These are phyloP conservation scores for Solanum chiquidenum DNA, from an alignment of 257 asterid genomes.

Conservation along the genomic window DNA sequence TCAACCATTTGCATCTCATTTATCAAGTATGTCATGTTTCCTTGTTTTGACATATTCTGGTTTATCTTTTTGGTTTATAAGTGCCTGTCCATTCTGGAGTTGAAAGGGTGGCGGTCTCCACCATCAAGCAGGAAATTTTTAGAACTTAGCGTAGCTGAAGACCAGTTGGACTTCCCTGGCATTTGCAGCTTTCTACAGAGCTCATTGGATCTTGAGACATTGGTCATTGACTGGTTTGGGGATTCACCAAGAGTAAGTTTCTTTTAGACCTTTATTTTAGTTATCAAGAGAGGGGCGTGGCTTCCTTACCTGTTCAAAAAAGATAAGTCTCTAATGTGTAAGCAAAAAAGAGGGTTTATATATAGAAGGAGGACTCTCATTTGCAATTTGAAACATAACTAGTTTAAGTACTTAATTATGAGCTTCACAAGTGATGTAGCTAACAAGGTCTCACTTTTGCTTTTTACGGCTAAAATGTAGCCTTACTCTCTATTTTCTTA, in stretches of 20 bases:
- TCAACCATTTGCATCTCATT: not conserved
- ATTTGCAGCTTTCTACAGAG: not conserved
- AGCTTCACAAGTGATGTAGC: not conserved
- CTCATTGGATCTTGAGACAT: not conserved
- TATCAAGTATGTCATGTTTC: not conserved
- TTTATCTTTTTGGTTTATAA: not conserved
- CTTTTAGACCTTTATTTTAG: not conserved
- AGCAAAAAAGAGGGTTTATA: too few relatives aligned
- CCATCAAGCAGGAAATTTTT: not conserved
- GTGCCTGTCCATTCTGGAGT: not conserved
- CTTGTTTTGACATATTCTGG: not conserved
- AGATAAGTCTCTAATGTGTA: not conserved
- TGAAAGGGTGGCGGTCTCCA: not conserved
- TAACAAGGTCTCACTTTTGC: too few relatives aligned
- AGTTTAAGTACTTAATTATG: not conserved
- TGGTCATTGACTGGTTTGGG: not conserved
- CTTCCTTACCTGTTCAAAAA: too few relatives aligned
- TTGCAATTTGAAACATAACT: not conserved
- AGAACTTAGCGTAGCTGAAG: not conserved
- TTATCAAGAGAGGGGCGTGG: not conserved
- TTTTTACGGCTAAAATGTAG: too few relatives aligned
- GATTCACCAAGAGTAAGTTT: not conserved
- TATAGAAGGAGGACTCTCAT: not conserved
- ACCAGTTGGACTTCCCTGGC: not conserved
- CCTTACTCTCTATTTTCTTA: too few relatives aligned